These are phyloP conservation scores for Exophiala sideris DNA, from an alignment of 2,329 filamentous ascomycete species.

Conservation along the genomic window DNA sequence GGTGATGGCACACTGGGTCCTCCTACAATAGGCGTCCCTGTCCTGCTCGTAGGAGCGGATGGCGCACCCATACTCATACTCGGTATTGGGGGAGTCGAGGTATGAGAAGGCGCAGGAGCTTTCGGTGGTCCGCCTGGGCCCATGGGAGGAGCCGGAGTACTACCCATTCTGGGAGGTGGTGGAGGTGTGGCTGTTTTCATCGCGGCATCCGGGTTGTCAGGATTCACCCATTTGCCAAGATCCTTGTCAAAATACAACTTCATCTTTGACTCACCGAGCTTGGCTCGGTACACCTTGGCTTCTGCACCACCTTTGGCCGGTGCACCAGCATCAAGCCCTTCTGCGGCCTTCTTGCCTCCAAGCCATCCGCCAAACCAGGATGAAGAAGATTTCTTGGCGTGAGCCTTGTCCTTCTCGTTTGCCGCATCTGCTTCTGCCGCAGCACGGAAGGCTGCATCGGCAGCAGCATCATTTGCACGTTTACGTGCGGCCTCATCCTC, in stretches of 20 bases:
- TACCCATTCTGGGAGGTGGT: constrained; percentile 67
- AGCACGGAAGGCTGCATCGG: constrained; percentile 30
- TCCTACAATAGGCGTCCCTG: constrained; percentile 20
- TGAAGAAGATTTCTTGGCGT: constrained; percentile 20
- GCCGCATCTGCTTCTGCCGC: constrained; percentile 28
- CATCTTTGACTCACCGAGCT: constrained; percentile 83
- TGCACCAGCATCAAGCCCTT: constrained; percentile 52
- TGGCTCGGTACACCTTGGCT: constrained; percentile 72
- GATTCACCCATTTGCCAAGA: constrained; percentile 98
- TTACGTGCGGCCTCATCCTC: constrained; percentile 23
- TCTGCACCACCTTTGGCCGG: constrained; percentile 29
- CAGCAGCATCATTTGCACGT: constrained; percentile 27
- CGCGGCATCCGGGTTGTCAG: constrained; percentile 71
- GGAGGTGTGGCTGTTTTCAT: constrained; percentile 62
- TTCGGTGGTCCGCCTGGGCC: constrained; percentile 9
- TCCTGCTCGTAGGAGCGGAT: constrained; percentile 20
- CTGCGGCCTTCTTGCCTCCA: constrained; percentile 61
- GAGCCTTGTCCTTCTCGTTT: constrained; percentile 44
- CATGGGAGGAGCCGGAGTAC: constrained; percentile 29
- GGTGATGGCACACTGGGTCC: constrained; percentile 11
- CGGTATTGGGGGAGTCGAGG: constrained; percentile 12
- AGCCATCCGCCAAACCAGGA: constrained; percentile 89
- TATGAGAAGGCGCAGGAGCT: constrained; percentile 6
- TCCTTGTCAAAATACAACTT: constrained; percentile 93
- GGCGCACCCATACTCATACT: constrained; percentile 12